Evolutionary conservation across 2,329 filamentous ascomycete genomes (phyloP).

Genomic region (Clonostachys byssicola): DNA sequence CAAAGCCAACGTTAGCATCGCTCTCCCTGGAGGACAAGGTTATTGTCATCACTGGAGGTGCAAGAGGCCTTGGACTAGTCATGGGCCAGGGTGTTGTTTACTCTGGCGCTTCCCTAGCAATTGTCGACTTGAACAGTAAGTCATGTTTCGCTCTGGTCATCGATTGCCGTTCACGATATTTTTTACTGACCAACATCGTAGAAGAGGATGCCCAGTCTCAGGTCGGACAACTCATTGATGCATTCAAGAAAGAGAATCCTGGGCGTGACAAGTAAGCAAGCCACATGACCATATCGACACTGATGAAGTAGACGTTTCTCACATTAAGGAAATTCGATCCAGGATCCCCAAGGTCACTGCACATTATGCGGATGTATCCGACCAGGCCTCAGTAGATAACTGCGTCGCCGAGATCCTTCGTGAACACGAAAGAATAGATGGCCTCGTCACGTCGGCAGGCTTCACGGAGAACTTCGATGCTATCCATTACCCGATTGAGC

Average conservation of each 20-base stretch:
- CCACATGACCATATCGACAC: neutral
- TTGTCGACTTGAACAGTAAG: slow-evolving; percentile 90
- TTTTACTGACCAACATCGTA: slow-evolving; percentile 22
- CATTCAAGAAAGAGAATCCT: slow-evolving; percentile 77
- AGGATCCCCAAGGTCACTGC: slow-evolving; percentile 81
- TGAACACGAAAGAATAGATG: slow-evolving; percentile 77
- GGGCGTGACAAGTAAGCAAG: slow-evolving; percentile 57
- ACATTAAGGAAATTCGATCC: neutral
- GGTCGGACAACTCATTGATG: slow-evolving; percentile 67
- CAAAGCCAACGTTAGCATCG: slow-evolving; percentile 77
- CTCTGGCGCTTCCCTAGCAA: slow-evolving; percentile 82
- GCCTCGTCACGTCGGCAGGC: slow-evolving; percentile 91
- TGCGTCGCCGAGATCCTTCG: slow-evolving; percentile 59
- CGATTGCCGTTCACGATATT: no score
- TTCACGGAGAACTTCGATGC: slow-evolving; percentile 97
- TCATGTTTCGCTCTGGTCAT: slow-evolving; percentile 8
- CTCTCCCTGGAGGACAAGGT: slow-evolving; percentile 86
- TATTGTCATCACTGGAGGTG: slow-evolving; percentile 84
- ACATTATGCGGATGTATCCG: slow-evolving; percentile 84
- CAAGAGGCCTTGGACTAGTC: slow-evolving; percentile 81
- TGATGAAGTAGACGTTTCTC: neutral
- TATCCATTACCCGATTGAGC: slow-evolving; percentile 83
- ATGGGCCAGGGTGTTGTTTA: slow-evolving; percentile 91
- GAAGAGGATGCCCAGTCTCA: slow-evolving; percentile 81
- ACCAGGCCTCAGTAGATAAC: slow-evolving; percentile 70